phyloP scores from a whole-genome alignment of 2,329 filamentous ascomycete species.

The Lasiodiplodia hormozganensis region DNA sequence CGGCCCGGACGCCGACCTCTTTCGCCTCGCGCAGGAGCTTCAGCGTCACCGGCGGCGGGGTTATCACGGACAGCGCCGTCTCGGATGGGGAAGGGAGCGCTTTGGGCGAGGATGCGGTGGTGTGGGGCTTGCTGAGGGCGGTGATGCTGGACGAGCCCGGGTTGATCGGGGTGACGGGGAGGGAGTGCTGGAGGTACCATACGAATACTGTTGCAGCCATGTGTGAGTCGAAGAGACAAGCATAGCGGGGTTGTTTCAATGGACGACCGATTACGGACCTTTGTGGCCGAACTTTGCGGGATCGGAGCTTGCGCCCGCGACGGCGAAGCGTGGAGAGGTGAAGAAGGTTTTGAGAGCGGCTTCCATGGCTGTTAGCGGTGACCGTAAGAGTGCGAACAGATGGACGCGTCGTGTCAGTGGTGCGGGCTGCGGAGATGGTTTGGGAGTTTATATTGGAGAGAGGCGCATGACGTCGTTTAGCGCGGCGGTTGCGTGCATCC shows the following conservation, averaged over 20 bases:
- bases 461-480: not conserved
- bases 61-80: conserved; percentile 85
- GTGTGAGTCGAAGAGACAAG: not conserved
- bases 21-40: conserved; percentile 79
- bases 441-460: not conserved
- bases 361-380: conserved; percentile 60
- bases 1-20: conserved; percentile 71
- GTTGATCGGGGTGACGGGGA: conserved; percentile 85
- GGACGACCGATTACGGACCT: conserved; percentile 58
- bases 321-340: conserved; percentile 78
- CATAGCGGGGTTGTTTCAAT: not conserved
- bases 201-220: conserved; percentile 70
- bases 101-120: conserved; percentile 70
- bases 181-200: conserved; percentile 81
- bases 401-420: not conserved
- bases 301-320: conserved; percentile 88
- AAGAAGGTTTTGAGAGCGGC: conserved; percentile 80
- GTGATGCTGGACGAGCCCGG: conserved; percentile 70
- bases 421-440: not conserved
- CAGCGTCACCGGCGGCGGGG: conserved; percentile 79
- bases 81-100: conserved; percentile 70
- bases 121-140: conserved; percentile 65
- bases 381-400: not conserved
- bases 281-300: conserved; percentile 87
- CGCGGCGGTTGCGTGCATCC: not conserved